Percentiles rank a stretch among this genome's conserved stretches.
Evolutionary conservation across 2,329 filamentous ascomycete species (phyloP).

Genomic region (Knufia fluminis): DNA sequence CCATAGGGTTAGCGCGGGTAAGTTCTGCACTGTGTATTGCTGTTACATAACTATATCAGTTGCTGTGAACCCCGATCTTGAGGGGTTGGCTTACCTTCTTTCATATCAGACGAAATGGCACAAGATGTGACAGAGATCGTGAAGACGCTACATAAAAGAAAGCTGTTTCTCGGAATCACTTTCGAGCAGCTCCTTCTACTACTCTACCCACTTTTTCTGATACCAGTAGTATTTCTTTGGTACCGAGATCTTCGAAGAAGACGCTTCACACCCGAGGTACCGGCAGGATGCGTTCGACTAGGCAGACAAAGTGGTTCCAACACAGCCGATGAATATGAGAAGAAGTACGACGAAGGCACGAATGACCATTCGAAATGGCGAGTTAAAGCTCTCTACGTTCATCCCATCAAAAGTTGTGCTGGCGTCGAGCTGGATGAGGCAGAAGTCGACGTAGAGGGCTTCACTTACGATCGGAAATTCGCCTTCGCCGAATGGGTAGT

Average conservation of each 20-base stretch:
- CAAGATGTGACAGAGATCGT: neutral
- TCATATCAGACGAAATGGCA: neutral
- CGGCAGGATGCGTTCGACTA: conserved; percentile 43
- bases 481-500: conserved; percentile 60
- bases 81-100: no score
- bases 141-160: neutral
- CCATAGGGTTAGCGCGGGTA: no score
- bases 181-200: conserved; percentile 2
- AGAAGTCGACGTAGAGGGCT: conserved; percentile 57
- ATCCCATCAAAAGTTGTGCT: conserved; percentile 74
- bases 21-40: no score
- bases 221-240: neutral
- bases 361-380: conserved; percentile 33
- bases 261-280: neutral
- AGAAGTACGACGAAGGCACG: conserved; percentile 35
- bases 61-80: neutral
- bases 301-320: conserved; percentile 44
- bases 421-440: conserved; percentile 63
- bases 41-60: neutral
- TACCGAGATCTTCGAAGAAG: neutral
- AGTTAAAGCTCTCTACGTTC: conserved; percentile 65
- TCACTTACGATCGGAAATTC: conserved; percentile 75
- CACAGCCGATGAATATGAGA: conserved; percentile 47
- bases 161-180: conserved; percentile 1
- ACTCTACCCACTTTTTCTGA: neutral